Evolutionary conservation across 2,329 filamentous ascomycete species (phyloP), one percentile per base, ranked within the genome.

Genomic region (Penicillium sp.): DNA sequence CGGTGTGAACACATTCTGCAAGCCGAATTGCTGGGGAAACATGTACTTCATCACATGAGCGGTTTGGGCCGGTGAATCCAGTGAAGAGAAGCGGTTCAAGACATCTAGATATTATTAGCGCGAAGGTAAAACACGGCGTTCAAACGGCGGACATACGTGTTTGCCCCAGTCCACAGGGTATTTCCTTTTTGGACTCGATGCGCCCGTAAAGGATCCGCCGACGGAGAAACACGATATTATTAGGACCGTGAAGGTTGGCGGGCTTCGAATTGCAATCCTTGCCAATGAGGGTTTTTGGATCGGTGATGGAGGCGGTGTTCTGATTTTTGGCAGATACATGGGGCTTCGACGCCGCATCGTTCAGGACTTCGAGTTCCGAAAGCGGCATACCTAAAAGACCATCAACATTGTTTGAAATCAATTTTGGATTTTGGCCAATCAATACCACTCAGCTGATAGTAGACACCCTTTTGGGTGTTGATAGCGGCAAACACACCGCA

Each of bases 1-100:
- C 5, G 86, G 90, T 0, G 86, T 91, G 69, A 97, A 97, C n/a
- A 89, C 91, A 72, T 97, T 99, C 68, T 96, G 91, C 3, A 99
- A 77, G 13, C 85, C 85, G 67, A 96, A 97, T 67, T 97, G 92
- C 10, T 88, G 83, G 31, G 94, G 94, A 64, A 99, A 99, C 1
- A 99, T 86, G 72, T 97, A 93, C 79, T 93, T 94, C 83, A 96
- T 85, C 18, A 96, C 75, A 62, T 89, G 90, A 10, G 86, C 67
- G 0, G 86, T 89, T 58, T 88, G 82, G 11, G 73, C 67, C 1
- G 77, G 65, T 58, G 39, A 72, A 56, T 64, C 81, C 66, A 34
- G 54, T 3, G 63, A 62, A 9, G 81, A 74, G 60, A 82, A 89
- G 21, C 91, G 85, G 67, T 94, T 96, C 22, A 97, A 73, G 2